phyloP scores from a whole-genome alignment of 805 yeast genomes.

The Clavispora santaluciae region DNA sequence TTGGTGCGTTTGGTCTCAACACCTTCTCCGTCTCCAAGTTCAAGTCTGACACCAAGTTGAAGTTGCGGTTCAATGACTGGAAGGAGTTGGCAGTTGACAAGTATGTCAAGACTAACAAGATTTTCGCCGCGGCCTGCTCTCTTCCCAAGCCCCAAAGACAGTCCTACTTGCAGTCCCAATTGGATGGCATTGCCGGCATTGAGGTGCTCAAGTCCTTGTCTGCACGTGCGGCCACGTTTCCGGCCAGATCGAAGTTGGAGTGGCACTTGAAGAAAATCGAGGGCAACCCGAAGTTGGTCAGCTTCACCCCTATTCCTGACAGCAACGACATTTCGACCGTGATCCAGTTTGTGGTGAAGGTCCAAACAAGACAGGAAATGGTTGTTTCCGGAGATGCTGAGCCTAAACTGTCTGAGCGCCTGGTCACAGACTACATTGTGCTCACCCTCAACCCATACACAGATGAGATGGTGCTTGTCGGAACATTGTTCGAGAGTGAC shows the following conservation, averaged over 20 bases:
- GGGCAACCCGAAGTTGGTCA: conserved; percentile 64
- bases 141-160: conserved; percentile 26
- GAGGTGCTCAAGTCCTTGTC: conserved; percentile 28
- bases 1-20: conserved; percentile 64
- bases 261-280: conserved; percentile 78
- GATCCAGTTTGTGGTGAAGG: conserved; percentile 37
- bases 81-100: conserved; percentile 77
- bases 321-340: conserved; percentile 32
- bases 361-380: conserved; percentile 34
- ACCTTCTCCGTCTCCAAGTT: conserved; percentile 49
- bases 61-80: conserved; percentile 70
- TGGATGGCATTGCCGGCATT: conserved; percentile 31
- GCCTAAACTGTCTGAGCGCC: conserved; percentile 21
- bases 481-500: conserved; percentile 36
- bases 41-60: conserved; percentile 37
- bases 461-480: conserved; percentile 35
- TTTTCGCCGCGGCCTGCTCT: conserved; percentile 58
- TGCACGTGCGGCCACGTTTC: conserved; percentile 39
- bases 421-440: conserved; percentile 35
- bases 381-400: conserved; percentile 20
- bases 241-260: conserved; percentile 52
- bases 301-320: conserved; percentile 63
- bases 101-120: conserved; percentile 73
- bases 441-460: conserved; percentile 36
- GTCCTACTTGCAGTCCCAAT: conserved; percentile 40